Evolutionary conservation across 2,329 filamentous ascomycete genomes (phyloP).

Genomic region (Acephala macrosclerotiorum): DNA sequence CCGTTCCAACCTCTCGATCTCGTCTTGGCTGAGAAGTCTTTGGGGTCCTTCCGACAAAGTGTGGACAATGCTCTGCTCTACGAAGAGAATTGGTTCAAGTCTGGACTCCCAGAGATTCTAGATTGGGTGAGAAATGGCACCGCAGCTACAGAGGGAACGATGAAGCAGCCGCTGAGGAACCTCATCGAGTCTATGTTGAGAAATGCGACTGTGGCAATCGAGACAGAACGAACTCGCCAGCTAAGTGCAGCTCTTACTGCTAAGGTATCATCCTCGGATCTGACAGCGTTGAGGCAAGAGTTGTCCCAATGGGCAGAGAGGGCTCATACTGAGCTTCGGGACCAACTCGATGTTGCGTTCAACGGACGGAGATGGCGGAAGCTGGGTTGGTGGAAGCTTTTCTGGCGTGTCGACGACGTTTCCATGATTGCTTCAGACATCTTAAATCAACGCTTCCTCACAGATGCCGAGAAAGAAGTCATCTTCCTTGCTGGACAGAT

Average conservation of each 20-base stretch:
- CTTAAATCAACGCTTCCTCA: constrained; percentile 77
- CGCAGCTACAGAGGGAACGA: constrained; percentile 49
- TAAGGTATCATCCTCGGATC: constrained; percentile 46
- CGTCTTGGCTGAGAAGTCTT: constrained; percentile 64
- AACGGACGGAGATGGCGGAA: constrained; percentile 78
- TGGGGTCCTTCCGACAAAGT: constrained; percentile 73
- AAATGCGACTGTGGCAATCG: constrained; percentile 58
- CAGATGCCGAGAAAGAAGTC: constrained; percentile 79
- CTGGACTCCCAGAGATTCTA: constrained; percentile 69
- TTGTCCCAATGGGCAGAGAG: constrained; percentile 78
- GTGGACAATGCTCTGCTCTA: constrained; percentile 75
- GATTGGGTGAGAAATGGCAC: constrained; percentile 67
- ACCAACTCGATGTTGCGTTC: constrained; percentile 81
- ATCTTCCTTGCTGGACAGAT: constrained; percentile 84
- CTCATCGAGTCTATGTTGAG: constrained; percentile 73
- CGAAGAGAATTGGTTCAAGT: constrained; percentile 76
- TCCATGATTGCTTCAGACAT: constrained; percentile 83
- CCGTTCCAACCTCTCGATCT: constrained; percentile 69
- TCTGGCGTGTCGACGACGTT: constrained; percentile 94
- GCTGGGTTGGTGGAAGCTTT: constrained; percentile 91
- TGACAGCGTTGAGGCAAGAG: constrained; percentile 59
- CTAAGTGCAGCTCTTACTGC: constrained; percentile 43
- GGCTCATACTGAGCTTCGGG: constrained; percentile 84
- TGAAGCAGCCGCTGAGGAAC: constrained; percentile 71
- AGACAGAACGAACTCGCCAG: constrained; percentile 53